Conservation (phyloP, 1,284 basidiomycete species). For the Fomitopsis schrenkii region DNA sequence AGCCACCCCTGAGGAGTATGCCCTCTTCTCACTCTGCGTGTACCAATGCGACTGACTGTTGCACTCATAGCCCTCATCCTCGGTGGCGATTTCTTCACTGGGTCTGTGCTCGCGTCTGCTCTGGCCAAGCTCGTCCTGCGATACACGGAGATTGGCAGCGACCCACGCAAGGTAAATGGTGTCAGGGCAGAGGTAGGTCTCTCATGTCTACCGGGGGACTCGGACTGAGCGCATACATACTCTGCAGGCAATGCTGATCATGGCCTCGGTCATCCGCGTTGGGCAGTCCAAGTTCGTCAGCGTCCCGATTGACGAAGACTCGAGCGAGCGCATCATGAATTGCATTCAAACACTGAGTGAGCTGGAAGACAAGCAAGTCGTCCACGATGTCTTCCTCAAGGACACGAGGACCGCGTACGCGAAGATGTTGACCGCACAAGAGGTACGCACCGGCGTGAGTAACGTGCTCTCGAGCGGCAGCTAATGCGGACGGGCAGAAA, state of each 20-base stretch:
- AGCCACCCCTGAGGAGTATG: slow-evolving; percentile 85
- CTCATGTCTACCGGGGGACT: background rate
- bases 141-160: slow-evolving; percentile 60
- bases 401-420: slow-evolving; percentile 94
- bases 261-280: slow-evolving; percentile 95
- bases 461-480: background rate
- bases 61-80: slow-evolving; percentile 69
- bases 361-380: slow-evolving; percentile 54
- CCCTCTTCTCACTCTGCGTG: slow-evolving; percentile 3
- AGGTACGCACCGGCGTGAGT: slow-evolving; percentile 44
- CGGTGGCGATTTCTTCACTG: slow-evolving; percentile 97
- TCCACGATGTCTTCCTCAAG: slow-evolving; percentile 86
- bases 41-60: background rate
- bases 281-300: slow-evolving; percentile 96
- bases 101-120: slow-evolving; percentile 83
- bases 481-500: slow-evolving; percentile 37
- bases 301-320: slow-evolving; percentile 96
- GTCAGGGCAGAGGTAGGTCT: slow-evolving; percentile 80
- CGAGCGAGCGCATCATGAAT: slow-evolving; percentile 93
- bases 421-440: slow-evolving; percentile 91
- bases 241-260: slow-evolving; percentile 88
- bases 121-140: slow-evolving; percentile 92
- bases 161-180: slow-evolving; percentile 61
- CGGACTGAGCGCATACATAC: background rate
- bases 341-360: slow-evolving; percentile 93